Base-by-base conservation (phyloP, 495 filamentous ascomycete species). In the Penicillium steckii region DNA sequence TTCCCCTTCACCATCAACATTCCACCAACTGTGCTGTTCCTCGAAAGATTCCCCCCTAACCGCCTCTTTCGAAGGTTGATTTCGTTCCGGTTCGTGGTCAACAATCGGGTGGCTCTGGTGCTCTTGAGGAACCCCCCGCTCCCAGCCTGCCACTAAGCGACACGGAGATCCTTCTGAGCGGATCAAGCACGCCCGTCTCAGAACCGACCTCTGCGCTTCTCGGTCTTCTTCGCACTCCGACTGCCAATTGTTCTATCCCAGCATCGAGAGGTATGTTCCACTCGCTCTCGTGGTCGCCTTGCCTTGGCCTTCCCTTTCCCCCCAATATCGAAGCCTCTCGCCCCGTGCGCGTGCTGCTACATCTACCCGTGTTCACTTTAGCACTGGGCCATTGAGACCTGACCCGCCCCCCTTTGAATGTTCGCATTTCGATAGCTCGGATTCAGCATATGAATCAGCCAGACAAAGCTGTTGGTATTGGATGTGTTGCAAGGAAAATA, bases 101-200 rank as follows among this genome's bases (percentile, higher is more conserved):
- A 37, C 43, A 58, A 59, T 55, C 57, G 32, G 44, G 51, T 60
- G 50, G 54, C 45, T 38, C 61, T 61, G 49, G 54, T 50, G 55
- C 57, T 66, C 52, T 59, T 53, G 64, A n/a, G n/a, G n/a, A 59
- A 44, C 41, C 56, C 56, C 67, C 67, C 66, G 60, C 65, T 68
- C 65, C 64, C 58, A 65, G 56, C 60, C 56, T 68, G 60, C 66
- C 64, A 71, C 72, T 74, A 73, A 74, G 71, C 71, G 73, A 74
- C 73, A 73, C 70, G 65, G 70, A 72, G 61, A 71, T 71, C 66
- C 56, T 60, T 54, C 62, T 61, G 55, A 63, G 63, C 61, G 56
- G 62, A 62, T 56, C 64, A 53, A 65, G 61, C 59, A 69, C 62
- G 62, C 65, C 52, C 53, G 56, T 59, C 64, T 62, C 44, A 68